Conservation (phyloP, 441 rosid species). For the Jatropha podagrica region DNA sequence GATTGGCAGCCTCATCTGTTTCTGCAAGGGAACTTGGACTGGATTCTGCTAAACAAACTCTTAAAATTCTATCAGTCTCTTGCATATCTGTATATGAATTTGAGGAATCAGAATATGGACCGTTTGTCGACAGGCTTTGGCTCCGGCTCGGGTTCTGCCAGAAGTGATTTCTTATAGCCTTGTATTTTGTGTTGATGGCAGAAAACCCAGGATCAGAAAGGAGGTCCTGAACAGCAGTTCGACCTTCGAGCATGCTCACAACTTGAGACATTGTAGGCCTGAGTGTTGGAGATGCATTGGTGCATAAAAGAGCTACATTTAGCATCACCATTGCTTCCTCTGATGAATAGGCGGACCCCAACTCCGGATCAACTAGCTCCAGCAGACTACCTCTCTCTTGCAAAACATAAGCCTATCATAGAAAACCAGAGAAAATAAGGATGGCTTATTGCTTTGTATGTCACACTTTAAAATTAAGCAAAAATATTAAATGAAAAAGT, state of each 20-base stretch:
- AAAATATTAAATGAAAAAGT: neutral
- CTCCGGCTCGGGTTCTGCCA: slow-evolving; percentile 72
- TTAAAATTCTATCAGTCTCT: slow-evolving; percentile 39
- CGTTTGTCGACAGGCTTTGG: slow-evolving; percentile 43
- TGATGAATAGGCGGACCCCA: slow-evolving; percentile 51
- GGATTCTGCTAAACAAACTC: slow-evolving; percentile 26
- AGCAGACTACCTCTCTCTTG: slow-evolving; percentile 74
- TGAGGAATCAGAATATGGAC: slow-evolving; percentile 38
- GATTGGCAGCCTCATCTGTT: slow-evolving; percentile 37
- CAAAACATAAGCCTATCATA: slow-evolving; percentile 65
- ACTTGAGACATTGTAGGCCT: slow-evolving; percentile 90
- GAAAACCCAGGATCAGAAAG: slow-evolving; percentile 76
- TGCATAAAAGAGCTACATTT: slow-evolving; percentile 74
- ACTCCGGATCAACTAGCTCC: slow-evolving; percentile 66
- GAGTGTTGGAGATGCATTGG: slow-evolving; percentile 78
- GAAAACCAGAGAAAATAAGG: neutral
- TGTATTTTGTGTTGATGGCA: slow-evolving; percentile 53
- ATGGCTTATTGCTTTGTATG: neutral
- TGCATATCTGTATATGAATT: slow-evolving; percentile 36
- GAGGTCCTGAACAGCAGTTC: slow-evolving; percentile 70
- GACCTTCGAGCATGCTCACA: slow-evolving; percentile 82
- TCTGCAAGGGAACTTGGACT: slow-evolving; percentile 11
- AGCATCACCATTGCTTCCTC: slow-evolving; percentile 77
- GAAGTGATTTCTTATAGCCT: slow-evolving; percentile 74
- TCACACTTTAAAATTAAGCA: neutral